Evolutionary conservation across 306 rosid genomes (phyloP), one percentile per base, ranked within the genome.

Genomic region (Mimosa bimucronata): DNA sequence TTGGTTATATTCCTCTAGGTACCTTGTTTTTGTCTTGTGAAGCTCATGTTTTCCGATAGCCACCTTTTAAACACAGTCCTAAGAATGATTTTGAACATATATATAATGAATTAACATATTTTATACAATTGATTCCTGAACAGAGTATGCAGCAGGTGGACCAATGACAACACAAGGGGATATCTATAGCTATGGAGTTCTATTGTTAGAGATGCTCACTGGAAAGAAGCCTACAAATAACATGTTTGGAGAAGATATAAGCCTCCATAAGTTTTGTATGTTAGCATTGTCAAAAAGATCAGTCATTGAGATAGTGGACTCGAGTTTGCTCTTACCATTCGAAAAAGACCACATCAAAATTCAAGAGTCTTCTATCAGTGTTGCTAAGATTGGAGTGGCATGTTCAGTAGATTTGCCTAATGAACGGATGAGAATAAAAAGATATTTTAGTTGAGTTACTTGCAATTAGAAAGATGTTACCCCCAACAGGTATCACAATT

Each of bases 111-210:
- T 45, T 66, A 37, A 28, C 45, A 3, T 2, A 15, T 8, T 48
- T 14, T 65, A 25, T 52, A 45, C 0, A 34, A 62, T 25, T 58
- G 21, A 71, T 45, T n/a, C n/a, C n/a, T 30, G 40, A 34, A 1
- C 72, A 82, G 88, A 82, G 74, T 82, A 85, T 16, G 84, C 77
- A 45, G 40, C 29, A 71, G 82, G 82, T 34, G 53, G 66, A 0
- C 9, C 29, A 2, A 45, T 85, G 53, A 18, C 83, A 34, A 0
- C 53, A 6, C 29, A 85, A 46, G 88, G 88, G 26, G 83, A 85
- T 70, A 82, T 85, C 4, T 85, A 75, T 11, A 85, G 86, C 28
- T 82, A 71, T 42, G 82, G 84, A 0, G 45, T 85, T 76, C 52
- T 85, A 38, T 4, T 82, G 31, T 30, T 82, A 5, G 86, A 82